Conservation (phyloP, 1,284 basidiomycete genomes). For the Termitomyces sp. region DNA sequence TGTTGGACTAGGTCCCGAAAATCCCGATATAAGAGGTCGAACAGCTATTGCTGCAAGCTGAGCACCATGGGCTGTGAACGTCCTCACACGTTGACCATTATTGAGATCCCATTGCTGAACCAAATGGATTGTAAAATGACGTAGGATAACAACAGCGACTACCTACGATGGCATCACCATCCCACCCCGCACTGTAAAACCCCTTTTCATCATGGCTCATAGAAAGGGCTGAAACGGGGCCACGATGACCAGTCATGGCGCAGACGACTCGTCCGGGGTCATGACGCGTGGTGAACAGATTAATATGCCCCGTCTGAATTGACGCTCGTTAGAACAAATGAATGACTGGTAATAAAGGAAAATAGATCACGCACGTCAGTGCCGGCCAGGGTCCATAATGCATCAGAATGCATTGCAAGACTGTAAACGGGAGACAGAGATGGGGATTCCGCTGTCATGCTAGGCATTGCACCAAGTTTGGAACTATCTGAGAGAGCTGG, state of each 20-base stretch:
- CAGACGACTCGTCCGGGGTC: conserved; percentile 81
- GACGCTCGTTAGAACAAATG: neutral
- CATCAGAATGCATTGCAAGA: conserved; percentile 85
- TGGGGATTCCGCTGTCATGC: conserved; percentile 40
- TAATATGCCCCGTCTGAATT: conserved; percentile 75
- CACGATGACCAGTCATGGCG: conserved; percentile 69
- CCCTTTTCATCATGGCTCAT: conserved; percentile 79
- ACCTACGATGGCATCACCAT: conserved; percentile 83
- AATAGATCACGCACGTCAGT: conserved; percentile 60
- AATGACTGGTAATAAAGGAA: neutral
- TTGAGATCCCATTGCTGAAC: conserved; percentile 96
- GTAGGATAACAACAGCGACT: conserved; percentile 1
- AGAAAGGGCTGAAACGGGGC: conserved; percentile 82
- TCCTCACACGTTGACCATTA: conserved; percentile 77
- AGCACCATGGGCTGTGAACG: conserved; percentile 79
- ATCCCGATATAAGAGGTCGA: conserved; percentile 53
- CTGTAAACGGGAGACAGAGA: conserved; percentile 77
- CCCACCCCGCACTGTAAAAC: conserved; percentile 93
- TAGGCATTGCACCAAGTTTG: conserved; percentile 20
- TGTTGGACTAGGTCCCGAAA: conserved; percentile 28
- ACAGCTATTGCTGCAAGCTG: conserved; percentile 84
- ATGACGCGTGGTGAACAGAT: conserved; percentile 90
- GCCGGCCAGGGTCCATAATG: conserved; percentile 85
- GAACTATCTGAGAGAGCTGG: conserved; percentile 34
- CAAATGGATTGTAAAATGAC: conserved; percentile 6